Conservation (phyloP, 2,329 filamentous ascomycete species). For the Cylindrodendrum hubeiense region DNA sequence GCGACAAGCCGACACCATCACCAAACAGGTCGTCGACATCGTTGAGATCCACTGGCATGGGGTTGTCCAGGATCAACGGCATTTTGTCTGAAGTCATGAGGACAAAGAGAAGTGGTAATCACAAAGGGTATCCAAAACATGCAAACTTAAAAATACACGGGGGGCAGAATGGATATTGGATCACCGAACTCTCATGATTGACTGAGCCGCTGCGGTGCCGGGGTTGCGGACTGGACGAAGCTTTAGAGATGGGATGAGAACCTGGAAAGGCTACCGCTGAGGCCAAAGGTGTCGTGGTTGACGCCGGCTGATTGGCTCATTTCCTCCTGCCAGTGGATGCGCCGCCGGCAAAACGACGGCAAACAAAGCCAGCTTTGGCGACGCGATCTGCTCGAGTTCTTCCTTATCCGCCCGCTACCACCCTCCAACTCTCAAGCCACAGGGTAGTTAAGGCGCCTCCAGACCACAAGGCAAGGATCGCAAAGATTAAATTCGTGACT, state of each 20-base stretch:
- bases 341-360: slow-evolving; percentile 37
- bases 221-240: slow-evolving; percentile 23
- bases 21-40: slow-evolving; percentile 83
- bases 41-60: slow-evolving; percentile 65
- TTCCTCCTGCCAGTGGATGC: slow-evolving; percentile 26
- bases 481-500: neutral
- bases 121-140: slow-evolving; percentile 30
- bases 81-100: slow-evolving; percentile 55
- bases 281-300: slow-evolving; percentile 20
- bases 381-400: slow-evolving; percentile 12
- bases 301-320: slow-evolving; percentile 31
- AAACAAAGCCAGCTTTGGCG: slow-evolving; percentile 19
- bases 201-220: slow-evolving; percentile 15
- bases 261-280: slow-evolving; percentile 43
- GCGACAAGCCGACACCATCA: slow-evolving; percentile 71
- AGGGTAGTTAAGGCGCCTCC: neutral
- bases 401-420: no score
- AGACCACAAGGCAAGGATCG: neutral
- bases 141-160: slow-evolving; percentile 31
- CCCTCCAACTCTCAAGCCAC: no score
- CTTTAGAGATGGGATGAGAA: slow-evolving; percentile 28
- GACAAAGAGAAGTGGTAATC: slow-evolving; percentile 29
- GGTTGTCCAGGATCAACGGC: slow-evolving; percentile 56
- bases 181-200: slow-evolving; percentile 31
- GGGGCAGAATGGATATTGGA: slow-evolving; percentile 16